Evolutionary conservation across 2,329 filamentous ascomycete genomes (phyloP).

Genomic region (Aspergillus fijiensis): DNA sequence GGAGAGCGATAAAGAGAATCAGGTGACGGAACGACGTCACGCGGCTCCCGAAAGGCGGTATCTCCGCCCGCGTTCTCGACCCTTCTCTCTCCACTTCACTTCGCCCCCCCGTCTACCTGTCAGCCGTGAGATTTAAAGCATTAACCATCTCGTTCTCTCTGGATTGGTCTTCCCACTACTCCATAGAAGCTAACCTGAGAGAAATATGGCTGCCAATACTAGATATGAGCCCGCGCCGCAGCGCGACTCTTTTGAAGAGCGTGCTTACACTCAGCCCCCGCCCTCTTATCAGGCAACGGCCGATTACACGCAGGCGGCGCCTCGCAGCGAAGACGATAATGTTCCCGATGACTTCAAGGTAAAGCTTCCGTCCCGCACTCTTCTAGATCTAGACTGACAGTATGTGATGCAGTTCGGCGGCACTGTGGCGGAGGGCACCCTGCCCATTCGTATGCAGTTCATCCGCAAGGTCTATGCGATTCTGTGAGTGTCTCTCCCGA

Average conservation of each 20-base stretch:
- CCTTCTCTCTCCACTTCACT: conserved; percentile 5
- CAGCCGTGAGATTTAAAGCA: background rate
- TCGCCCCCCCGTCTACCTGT: background rate
- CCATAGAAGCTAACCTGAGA: background rate
- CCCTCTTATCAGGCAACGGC: conserved; percentile 73
- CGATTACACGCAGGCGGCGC: conserved; percentile 56
- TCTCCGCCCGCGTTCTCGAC: background rate
- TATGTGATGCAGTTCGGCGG: conserved; percentile 70
- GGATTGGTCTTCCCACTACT: background rate
- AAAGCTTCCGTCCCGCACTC: conserved; percentile 9
- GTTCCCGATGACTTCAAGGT: conserved; percentile 97
- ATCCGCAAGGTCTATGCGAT: conserved; percentile 97
- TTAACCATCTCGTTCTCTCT: background rate
- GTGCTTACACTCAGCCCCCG: conserved; percentile 70
- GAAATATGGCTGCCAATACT: conserved; percentile 67
- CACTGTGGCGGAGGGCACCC: conserved; percentile 85
- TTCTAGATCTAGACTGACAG: background rate
- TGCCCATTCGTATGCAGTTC: conserved; percentile 96
- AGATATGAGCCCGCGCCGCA: conserved; percentile 83
- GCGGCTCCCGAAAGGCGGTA: background rate
- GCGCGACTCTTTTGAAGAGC: conserved; percentile 79
- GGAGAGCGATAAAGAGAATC: background rate
- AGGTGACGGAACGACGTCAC: conserved; percentile 14
- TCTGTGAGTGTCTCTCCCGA: conserved; percentile 53
- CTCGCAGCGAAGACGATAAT: conserved; percentile 82